Base-by-base conservation (phyloP, 192 early-diverging fungal genomes). In the Coemansia sp. region DNA sequence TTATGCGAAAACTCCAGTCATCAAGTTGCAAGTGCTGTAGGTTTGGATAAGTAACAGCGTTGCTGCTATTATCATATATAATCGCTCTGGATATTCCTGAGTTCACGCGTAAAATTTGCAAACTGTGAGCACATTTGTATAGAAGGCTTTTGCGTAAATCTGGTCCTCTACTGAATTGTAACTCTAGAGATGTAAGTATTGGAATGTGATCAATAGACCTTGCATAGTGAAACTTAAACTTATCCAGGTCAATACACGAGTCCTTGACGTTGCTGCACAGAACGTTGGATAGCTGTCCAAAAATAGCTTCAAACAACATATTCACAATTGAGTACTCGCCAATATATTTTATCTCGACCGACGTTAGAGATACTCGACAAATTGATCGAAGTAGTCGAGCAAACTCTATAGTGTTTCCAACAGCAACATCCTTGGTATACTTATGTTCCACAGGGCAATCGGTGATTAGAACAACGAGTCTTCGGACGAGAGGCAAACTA, bases 11-110 rank as follows among this genome's bases (percentile, higher is more conserved):
- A 4, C 19, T 24, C 6, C 50, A 11, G 24, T 53, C 50, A 27
- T 27, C 19, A 27, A 53, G 16, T 33, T 45, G 40, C 62, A 64
- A 29, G n/a, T 35, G 14, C 17, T 64, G 45, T 41, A 64, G 27
- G 19, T 42, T 64, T 36, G 63, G 40, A n/a, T 64, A 64, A 8
- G 5, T 9, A n/a, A 59, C 56, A 59, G 31, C n/a, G n/a, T 35
- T 59, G 14, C n/a, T 8, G 31, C 9, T 9, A 6, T 13, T 2
- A 16, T 56, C 56, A 8, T 59, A 33, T 21, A 35, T 16, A 13
- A 53, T 21, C 29, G 11, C 50, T 24, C 50, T 53, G 19, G 21
- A 4, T 13, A 29, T 1, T 1, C 24, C 24, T 3, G 50, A 27
- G 3, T 10, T 13, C 5, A 53, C 29, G 19, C 50, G 19, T 8